Percentiles rank a stretch among this genome's conserved stretches.
Conservation (phyloP, 2,329 filamentous ascomycete genomes). For the Lizonia empirigonia region DNA sequence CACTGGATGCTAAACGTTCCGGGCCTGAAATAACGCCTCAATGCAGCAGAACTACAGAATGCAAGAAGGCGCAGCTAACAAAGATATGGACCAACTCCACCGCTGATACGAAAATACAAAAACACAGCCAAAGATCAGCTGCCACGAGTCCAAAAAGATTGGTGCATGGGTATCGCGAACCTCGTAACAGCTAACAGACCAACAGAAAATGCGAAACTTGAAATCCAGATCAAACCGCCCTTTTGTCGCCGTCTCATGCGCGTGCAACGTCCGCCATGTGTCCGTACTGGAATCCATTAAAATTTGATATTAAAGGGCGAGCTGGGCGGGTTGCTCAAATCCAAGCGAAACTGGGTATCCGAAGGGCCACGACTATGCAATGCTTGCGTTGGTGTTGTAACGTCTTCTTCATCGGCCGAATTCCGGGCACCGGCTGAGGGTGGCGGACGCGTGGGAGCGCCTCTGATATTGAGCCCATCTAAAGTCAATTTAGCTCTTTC, state of each 20-base stretch:
- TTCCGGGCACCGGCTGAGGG: slow-evolving; percentile 31
- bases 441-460: slow-evolving; percentile 32
- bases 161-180: slow-evolving; percentile 44
- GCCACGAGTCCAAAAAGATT: slow-evolving; percentile 38
- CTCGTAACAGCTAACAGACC: slow-evolving; percentile 36
- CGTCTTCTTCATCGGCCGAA: slow-evolving; percentile 38
- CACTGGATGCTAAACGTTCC: slow-evolving; percentile 26
- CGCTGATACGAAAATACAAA: slow-evolving; percentile 37
- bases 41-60: slow-evolving; percentile 29
- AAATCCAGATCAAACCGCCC: slow-evolving; percentile 26
- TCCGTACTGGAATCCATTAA: slow-evolving; percentile 28
- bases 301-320: slow-evolving; percentile 49
- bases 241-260: slow-evolving; percentile 31
- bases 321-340: slow-evolving; percentile 43
- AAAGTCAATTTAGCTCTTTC: slow-evolving; percentile 39
- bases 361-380: slow-evolving; percentile 40
- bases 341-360: slow-evolving; percentile 43
- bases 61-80: slow-evolving; percentile 30
- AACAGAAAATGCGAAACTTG: slow-evolving; percentile 37
- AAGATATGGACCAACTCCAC: slow-evolving; percentile 40
- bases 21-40: slow-evolving; percentile 15
- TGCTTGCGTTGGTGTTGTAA: slow-evolving; percentile 43
- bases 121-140: slow-evolving; percentile 30
- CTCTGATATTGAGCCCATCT: slow-evolving; percentile 31
- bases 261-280: slow-evolving; percentile 18